These are phyloP conservation scores for Schizopora paradoxa DNA, from an alignment of 1,284 basidiomycete species.

Conservation along the genomic window DNA sequence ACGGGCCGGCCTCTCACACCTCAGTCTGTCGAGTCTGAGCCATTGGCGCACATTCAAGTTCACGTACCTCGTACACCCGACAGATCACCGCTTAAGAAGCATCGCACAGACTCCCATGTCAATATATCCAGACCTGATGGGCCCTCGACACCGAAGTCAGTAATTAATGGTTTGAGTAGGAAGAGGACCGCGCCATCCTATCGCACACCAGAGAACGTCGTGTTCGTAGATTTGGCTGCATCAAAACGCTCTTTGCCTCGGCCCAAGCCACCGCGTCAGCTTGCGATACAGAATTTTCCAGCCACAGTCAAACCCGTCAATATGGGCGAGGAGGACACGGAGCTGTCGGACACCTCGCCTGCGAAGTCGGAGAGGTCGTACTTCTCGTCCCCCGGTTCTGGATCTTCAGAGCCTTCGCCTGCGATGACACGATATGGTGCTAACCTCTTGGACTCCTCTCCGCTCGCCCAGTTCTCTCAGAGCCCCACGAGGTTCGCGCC, in stretches of 20 bases:
- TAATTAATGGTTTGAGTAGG: constrained; percentile 9
- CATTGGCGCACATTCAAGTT: too few relatives aligned
- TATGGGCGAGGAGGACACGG: constrained; percentile 3
- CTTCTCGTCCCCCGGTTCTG: constrained; percentile 40
- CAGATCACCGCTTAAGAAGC: constrained; percentile 22
- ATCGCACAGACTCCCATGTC: constrained; percentile 15
- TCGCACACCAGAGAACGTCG: constrained; percentile 26
- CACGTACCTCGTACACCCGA: constrained; percentile 14
- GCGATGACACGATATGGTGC: constrained; percentile 20
- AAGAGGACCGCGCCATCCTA: constrained; percentile 13
- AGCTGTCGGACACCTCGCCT: constrained; percentile 23
- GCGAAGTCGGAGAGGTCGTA: constrained; percentile 31
- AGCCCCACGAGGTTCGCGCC: constrained; percentile 35
- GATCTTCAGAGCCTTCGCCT: constrained; percentile 28
- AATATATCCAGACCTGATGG: not conserved
- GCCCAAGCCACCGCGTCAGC: constrained; percentile 31
- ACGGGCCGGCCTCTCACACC: constrained; percentile 10
- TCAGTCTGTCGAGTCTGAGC: too few relatives aligned
- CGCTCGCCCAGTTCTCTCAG: constrained; percentile 36
- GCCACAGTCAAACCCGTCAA: not conserved
- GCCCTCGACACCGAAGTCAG: constrained; percentile 9
- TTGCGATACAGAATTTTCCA: too few relatives aligned
- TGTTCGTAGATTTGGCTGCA: constrained; percentile 32
- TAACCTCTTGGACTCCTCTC: constrained; percentile 35
- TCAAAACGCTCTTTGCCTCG: constrained; percentile 30